A percentile compares a stretch with the other conserved stretches of the same genome.
These are phyloP conservation scores for Jamesozyma rosinii DNA, from an alignment of 805 yeast genomes.

Conservation along the genomic window DNA sequence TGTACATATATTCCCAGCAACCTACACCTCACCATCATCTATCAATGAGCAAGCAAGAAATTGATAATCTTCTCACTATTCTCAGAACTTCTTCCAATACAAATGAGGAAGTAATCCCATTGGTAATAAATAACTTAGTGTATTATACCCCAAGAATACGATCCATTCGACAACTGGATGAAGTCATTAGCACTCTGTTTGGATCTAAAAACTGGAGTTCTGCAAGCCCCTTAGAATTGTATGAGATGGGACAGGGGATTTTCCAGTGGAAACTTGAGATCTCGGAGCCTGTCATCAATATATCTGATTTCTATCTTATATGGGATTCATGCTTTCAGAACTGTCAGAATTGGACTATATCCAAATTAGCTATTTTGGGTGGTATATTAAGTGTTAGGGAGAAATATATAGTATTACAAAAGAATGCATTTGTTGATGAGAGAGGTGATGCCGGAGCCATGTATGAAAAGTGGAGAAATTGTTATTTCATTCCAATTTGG, in stretches of 20 bases:
- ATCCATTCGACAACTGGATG: slow-evolving; percentile 6
- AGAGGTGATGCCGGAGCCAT: slow-evolving; percentile 9
- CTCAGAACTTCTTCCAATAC: slow-evolving; percentile 1
- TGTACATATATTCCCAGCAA: too few relatives aligned
- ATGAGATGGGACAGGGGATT: slow-evolving; percentile 16
- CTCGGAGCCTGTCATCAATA: slow-evolving; percentile 23
- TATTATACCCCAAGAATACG: slow-evolving; percentile 23
- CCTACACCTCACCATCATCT: too few relatives aligned
- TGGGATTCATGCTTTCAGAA: slow-evolving; percentile 15
- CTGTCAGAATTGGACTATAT: slow-evolving; percentile 17
- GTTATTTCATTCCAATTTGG: slow-evolving; percentile 21
- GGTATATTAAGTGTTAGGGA: slow-evolving; percentile 19
- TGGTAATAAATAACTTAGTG: slow-evolving; percentile 18
- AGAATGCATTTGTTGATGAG: slow-evolving; percentile 17
- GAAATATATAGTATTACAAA: slow-evolving; percentile 14
- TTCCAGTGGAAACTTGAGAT: slow-evolving; percentile 25
- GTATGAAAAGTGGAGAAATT: slow-evolving; percentile 17
- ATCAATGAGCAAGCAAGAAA: background rate
- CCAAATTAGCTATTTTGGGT: slow-evolving; percentile 17
- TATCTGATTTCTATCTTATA: slow-evolving; percentile 16
- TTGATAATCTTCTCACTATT: slow-evolving; percentile 5
- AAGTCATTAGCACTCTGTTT: slow-evolving; percentile 11
- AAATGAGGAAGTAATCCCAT: slow-evolving; percentile 1
- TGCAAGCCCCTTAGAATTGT: slow-evolving; percentile 9
- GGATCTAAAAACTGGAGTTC: slow-evolving; percentile 7